phyloP scores from a whole-genome alignment of 495 filamentous ascomycete genomes.

The Xeromyces bisporus region DNA sequence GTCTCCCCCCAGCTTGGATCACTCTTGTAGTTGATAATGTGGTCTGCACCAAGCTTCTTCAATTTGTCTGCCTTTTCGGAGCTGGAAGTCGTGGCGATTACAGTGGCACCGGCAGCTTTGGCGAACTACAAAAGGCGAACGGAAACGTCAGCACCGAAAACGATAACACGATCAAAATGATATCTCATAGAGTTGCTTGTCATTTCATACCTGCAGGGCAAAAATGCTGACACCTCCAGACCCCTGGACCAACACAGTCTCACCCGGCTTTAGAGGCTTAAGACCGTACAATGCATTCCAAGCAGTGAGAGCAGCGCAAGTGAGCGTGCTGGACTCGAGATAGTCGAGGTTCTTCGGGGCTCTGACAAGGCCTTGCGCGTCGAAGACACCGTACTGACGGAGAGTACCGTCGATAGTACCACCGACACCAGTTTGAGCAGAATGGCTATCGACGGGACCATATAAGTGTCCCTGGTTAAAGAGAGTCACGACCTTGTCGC shows the following conservation, averaged over 20 bases:
- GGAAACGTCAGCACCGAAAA: too few relatives aligned
- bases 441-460: constrained; percentile 32
- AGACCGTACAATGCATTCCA: constrained; percentile 76
- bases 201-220: constrained; percentile 49
- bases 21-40: constrained; percentile 62
- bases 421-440: constrained; percentile 42
- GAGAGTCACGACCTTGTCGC: constrained; percentile 56
- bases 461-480: constrained; percentile 66
- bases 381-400: constrained; percentile 53
- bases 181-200: too few relatives aligned
- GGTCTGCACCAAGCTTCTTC: constrained; percentile 59
- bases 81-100: constrained; percentile 68
- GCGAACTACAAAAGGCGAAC: constrained; percentile 40
- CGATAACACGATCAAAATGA: too few relatives aligned
- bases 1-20: constrained; percentile 57
- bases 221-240: constrained; percentile 73
- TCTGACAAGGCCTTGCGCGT: constrained; percentile 50
- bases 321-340: constrained; percentile 47
- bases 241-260: constrained; percentile 61
- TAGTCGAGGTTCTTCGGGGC: constrained; percentile 44
- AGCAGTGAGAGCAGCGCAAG: constrained; percentile 59
- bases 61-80: constrained; percentile 45
- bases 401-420: constrained; percentile 55
- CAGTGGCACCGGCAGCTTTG: constrained; percentile 62
- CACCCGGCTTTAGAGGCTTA: constrained; percentile 45